Evolutionary conservation across 768 basidiomycete species (phyloP).

Genomic region (Suillus cothurnatus): DNA sequence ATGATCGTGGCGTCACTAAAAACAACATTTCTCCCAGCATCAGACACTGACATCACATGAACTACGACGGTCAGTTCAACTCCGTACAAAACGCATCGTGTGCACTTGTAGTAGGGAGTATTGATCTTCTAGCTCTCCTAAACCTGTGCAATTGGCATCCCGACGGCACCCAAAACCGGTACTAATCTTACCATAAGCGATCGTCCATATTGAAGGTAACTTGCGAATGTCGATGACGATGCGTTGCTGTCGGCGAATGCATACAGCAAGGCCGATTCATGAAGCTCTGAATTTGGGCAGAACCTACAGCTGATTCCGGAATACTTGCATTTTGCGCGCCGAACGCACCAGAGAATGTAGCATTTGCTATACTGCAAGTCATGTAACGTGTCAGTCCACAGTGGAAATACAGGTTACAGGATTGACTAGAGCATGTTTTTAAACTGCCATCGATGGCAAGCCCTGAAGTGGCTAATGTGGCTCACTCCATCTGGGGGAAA

Average conservation of each 20-base stretch:
- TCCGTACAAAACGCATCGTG: not conserved
- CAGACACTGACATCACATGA: not conserved
- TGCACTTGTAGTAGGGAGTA: not conserved
- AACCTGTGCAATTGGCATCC: constrained; percentile 8
- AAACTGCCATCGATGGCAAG: not conserved
- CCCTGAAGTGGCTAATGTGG: not conserved
- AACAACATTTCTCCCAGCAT: not conserved
- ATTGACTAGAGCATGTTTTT: too few relatives aligned
- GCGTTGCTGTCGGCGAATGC: not conserved
- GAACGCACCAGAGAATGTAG: not conserved
- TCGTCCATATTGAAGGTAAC: not conserved
- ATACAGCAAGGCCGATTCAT: not conserved
- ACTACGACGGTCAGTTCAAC: not conserved
- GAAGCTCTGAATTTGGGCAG: not conserved
- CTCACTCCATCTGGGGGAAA: not conserved
- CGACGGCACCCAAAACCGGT: not conserved
- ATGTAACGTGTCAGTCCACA: constrained; percentile 1
- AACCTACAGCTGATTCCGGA: not conserved
- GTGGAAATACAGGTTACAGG: not conserved
- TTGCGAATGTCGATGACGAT: not conserved
- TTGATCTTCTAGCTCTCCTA: not conserved
- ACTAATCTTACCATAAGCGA: not conserved
- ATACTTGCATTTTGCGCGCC: not conserved
- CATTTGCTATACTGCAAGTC: not conserved
- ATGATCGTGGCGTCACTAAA: not conserved